These are phyloP conservation scores for Kuraishia capsulata DNA, from an alignment of 805 yeast species.

Conservation along the genomic window DNA sequence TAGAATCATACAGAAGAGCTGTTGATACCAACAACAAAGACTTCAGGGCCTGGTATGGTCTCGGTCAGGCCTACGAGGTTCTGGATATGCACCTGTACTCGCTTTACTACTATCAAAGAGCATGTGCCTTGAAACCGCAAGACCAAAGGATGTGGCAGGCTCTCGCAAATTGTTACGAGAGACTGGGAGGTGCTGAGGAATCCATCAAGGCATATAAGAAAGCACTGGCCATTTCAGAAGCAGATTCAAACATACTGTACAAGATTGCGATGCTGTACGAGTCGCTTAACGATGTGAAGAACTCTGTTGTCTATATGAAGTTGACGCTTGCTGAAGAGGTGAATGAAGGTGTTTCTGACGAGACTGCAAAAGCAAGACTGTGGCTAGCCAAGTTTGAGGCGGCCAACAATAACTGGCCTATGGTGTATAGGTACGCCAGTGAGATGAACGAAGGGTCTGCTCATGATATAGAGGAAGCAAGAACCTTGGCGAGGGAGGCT, in stretches of 20 bases:
- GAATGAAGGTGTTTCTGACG: conserved; percentile 61
- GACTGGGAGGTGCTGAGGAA: conserved; percentile 59
- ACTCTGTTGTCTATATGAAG: conserved; percentile 55
- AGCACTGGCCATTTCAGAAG: conserved; percentile 50
- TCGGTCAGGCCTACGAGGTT: conserved; percentile 97
- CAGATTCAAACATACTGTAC: conserved; percentile 47
- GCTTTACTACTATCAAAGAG: conserved; percentile 83
- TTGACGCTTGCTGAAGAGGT: conserved; percentile 56
- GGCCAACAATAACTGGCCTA: conserved; percentile 44
- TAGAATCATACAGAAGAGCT: conserved; percentile 88
- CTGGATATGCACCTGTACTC: conserved; percentile 92
- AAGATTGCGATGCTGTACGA: conserved; percentile 65
- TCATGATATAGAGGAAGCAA: conserved; percentile 82
- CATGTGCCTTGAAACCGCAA: conserved; percentile 77
- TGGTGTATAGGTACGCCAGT: conserved; percentile 66
- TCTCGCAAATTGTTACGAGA: conserved; percentile 80
- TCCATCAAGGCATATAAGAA: conserved; percentile 76
- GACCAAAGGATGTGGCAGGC: conserved; percentile 98
- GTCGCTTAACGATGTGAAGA: conserved; percentile 38
- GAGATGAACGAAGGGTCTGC: conserved; percentile 68
- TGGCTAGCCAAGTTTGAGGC: conserved; percentile 78
- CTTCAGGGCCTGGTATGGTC: conserved; percentile 96
- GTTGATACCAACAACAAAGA: conserved; percentile 84
- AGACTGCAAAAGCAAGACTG: conserved; percentile 68
- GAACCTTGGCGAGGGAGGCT: conserved; percentile 75